Conservation (phyloP, 1,284 basidiomycete species). For the Singerocomus inundabilis region DNA sequence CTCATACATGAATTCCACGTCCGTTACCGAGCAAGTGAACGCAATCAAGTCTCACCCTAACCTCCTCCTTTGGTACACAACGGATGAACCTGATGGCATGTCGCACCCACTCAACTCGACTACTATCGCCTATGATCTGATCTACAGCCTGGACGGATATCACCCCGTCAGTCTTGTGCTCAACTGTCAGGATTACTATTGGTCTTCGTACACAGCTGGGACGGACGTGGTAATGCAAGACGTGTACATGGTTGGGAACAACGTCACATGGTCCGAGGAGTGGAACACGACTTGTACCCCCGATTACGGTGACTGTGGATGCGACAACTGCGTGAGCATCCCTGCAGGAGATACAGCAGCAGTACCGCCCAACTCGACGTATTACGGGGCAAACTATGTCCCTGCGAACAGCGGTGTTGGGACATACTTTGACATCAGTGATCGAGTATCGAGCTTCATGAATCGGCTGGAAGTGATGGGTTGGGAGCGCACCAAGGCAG, state of each 20-base stretch:
- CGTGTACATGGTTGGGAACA: slow-evolving; percentile 62
- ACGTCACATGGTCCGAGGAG: slow-evolving; percentile 59
- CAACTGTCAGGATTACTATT: slow-evolving; percentile 72
- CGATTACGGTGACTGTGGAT: slow-evolving; percentile 70
- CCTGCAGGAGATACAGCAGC: slow-evolving; percentile 22
- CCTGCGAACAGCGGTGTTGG: slow-evolving; percentile 34
- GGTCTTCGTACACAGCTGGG: slow-evolving; percentile 55
- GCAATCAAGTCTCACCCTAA: slow-evolving; percentile 63
- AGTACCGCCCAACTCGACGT: slow-evolving; percentile 27
- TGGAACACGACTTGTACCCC: slow-evolving; percentile 55
- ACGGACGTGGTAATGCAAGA: slow-evolving; percentile 63
- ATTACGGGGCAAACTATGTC: slow-evolving; percentile 11
- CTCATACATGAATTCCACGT: slow-evolving; percentile 61
- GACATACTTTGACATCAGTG: slow-evolving; percentile 53
- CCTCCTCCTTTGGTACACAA: slow-evolving; percentile 75
- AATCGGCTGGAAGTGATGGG: slow-evolving; percentile 59
- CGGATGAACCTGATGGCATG: slow-evolving; percentile 72
- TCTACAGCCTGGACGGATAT: slow-evolving; percentile 67
- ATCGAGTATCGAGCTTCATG: slow-evolving; percentile 60
- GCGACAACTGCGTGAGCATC: slow-evolving; percentile 49
- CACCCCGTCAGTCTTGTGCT: slow-evolving; percentile 74
- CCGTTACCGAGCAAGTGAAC: slow-evolving; percentile 66
- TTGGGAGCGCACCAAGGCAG: slow-evolving; percentile 50
- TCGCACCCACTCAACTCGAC: slow-evolving; percentile 66
- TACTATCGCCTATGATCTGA: slow-evolving; percentile 54